phyloP scores from a whole-genome alignment of 768 basidiomycete species.

The Favolaschia claudopus region DNA sequence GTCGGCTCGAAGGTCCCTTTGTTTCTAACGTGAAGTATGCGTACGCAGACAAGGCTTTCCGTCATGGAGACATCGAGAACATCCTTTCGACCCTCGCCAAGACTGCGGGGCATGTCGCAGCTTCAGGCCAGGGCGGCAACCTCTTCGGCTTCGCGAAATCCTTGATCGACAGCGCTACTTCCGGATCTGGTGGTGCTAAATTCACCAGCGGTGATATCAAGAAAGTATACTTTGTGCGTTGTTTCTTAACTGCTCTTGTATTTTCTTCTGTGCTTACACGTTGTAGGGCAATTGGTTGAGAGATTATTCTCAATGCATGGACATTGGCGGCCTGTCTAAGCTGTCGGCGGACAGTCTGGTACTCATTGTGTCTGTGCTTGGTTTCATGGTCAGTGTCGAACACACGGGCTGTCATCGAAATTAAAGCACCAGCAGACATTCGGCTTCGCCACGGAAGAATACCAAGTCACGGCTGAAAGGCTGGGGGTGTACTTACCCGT shows the following conservation, averaged over 20 bases:
- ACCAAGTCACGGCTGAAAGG: conserved; percentile 74
- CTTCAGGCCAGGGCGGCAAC: conserved; percentile 43
- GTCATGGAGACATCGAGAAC: conserved; percentile 81
- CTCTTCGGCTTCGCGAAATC: conserved; percentile 60
- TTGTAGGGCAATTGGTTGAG: conserved; percentile 71
- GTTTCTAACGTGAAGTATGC: conserved; percentile 4
- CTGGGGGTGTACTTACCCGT: conserved; percentile 81
- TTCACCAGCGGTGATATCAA: conserved; percentile 73
- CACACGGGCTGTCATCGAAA: background rate
- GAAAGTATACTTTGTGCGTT: conserved; percentile 67
- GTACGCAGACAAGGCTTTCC: conserved; percentile 68
- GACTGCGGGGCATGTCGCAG: conserved; percentile 53
- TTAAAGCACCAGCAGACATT: conserved; percentile 50
- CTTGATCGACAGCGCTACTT: conserved; percentile 47
- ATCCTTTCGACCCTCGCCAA: conserved; percentile 68
- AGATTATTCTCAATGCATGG: conserved; percentile 67
- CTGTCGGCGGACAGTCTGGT: conserved; percentile 5
- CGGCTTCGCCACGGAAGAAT: conserved; percentile 71
- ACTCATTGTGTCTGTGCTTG: conserved; percentile 61
- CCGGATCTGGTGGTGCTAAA: conserved; percentile 55
- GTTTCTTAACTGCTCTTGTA: background rate
- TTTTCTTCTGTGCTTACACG: background rate
- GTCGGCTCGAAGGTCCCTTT: background rate
- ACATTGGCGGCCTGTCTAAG: background rate
- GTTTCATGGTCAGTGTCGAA: conserved; percentile 54